Evolutionary conservation across 768 basidiomycete genomes (phyloP).

Genomic region (Amanita jacksonii): DNA sequence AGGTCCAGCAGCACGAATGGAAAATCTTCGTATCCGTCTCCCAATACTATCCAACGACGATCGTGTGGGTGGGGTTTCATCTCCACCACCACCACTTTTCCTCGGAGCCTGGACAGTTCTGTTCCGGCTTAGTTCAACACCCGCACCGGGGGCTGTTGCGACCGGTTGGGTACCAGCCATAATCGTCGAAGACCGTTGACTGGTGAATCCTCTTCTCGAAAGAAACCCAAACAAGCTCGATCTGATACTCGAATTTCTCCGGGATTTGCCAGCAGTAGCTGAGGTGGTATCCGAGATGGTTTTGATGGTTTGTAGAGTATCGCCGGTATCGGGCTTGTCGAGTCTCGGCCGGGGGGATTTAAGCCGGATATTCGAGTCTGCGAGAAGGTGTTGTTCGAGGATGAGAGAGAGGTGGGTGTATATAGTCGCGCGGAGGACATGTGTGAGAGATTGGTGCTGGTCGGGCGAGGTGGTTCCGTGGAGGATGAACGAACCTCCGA

Average conservation of each 20-base stretch:
- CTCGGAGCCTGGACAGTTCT: slow-evolving; percentile 2
- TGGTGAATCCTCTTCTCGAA: slow-evolving; percentile 21
- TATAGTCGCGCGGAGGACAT: slow-evolving; percentile 40
- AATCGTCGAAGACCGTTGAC: slow-evolving; percentile 16
- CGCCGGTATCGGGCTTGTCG: slow-evolving; percentile 14
- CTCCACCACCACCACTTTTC: slow-evolving; percentile 5
- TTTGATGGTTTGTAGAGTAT: too few relatives aligned
- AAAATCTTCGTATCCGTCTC: slow-evolving; percentile 26
- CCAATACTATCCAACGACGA: slow-evolving; percentile 21
- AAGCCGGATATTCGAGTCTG: slow-evolving; percentile 40
- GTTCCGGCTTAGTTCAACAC: slow-evolving; percentile 27
- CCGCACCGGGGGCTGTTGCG: slow-evolving; percentile 14
- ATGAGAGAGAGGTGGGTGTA: slow-evolving; percentile 49
- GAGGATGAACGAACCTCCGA: slow-evolving; percentile 57
- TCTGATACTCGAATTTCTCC: slow-evolving; percentile 26
- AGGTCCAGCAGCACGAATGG: slow-evolving; percentile 30
- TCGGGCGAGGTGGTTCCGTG: slow-evolving; percentile 31
- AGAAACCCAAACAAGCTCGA: slow-evolving; percentile 34
- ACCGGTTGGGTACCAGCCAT: slow-evolving; percentile 10
- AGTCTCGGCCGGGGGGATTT: slow-evolving; percentile 26
- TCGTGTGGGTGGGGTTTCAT: slow-evolving; percentile 13
- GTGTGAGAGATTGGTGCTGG: slow-evolving; percentile 35
- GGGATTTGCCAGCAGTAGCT: slow-evolving; percentile 12
- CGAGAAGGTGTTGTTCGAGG: slow-evolving; percentile 51
- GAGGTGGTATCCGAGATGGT: slow-evolving; percentile 11